Conservation (phyloP, 192 early-diverging fungal genomes). For the Backusella australiensis region DNA sequence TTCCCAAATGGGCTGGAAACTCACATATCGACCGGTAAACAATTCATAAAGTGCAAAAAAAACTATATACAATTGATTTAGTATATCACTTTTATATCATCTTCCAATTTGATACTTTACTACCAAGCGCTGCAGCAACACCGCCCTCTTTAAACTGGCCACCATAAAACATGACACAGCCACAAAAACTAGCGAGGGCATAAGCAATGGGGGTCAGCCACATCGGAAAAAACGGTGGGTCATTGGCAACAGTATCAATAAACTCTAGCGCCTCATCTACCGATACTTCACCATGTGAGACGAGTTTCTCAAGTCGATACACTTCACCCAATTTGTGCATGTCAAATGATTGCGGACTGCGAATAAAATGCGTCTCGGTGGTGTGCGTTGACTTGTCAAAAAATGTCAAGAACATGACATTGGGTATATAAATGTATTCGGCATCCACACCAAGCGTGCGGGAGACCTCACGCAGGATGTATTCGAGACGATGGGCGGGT, state of each 20-base stretch:
- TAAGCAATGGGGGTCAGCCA: conserved; percentile 57
- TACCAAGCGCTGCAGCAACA: conserved; percentile 47
- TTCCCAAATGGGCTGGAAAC: conserved; percentile 45
- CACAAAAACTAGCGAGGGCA: conserved; percentile 52
- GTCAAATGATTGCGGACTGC: conserved; percentile 55
- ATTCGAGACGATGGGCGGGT: conserved; percentile 66
- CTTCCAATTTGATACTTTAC: conserved; percentile 6
- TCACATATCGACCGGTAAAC: conserved; percentile 49
- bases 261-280: conserved; percentile 63
- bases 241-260: conserved; percentile 54
- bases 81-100: no score
- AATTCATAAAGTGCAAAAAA: conserved; percentile 43
- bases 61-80: background rate
- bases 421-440: conserved; percentile 65
- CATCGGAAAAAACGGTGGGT: conserved; percentile 53
- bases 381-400: conserved; percentile 67
- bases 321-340: conserved; percentile 65
- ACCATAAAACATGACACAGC: conserved; percentile 65
- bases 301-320: conserved; percentile 58
- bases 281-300: conserved; percentile 58
- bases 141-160: conserved; percentile 67
- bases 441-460: conserved; percentile 58
- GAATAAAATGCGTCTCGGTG: conserved; percentile 71
- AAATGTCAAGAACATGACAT: conserved; percentile 70
- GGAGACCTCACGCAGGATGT: conserved; percentile 60